Conservation (phyloP, 176 grass and related monocot genomes). For the Tillandsia leiboldiana region DNA sequence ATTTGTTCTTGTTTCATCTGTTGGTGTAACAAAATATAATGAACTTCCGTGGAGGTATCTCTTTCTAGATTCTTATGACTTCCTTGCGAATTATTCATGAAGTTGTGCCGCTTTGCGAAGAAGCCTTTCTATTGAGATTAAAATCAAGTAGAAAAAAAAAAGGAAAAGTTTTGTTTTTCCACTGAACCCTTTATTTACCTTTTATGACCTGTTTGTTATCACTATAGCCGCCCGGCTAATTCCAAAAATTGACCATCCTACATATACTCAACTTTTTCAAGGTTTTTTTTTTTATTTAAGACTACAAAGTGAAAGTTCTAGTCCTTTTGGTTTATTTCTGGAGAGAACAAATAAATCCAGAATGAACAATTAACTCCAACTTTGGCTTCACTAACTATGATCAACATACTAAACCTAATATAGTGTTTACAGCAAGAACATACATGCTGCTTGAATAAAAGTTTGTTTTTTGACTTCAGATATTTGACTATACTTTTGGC, state of each 20-base stretch:
- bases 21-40: slow-evolving; percentile 95
- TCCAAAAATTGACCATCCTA: no score
- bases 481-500: slow-evolving; percentile 10
- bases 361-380: neutral
- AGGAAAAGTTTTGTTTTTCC: no score
- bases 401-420: slow-evolving; percentile 3
- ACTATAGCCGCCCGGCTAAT: no score
- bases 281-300: no score
- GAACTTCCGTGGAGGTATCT: slow-evolving; percentile 89
- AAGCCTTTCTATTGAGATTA: neutral
- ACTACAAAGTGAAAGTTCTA: no score
- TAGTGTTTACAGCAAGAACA: neutral
- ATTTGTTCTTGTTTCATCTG: slow-evolving; percentile 67
- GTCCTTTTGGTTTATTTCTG: no score
- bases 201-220: no score
- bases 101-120: neutral
- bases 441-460: neutral
- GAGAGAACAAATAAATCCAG: no score
- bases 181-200: no score
- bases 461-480: neutral
- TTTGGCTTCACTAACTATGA: neutral
- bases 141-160: no score
- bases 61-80: neutral
- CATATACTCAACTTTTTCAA: no score
- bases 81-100: neutral